Evolutionary conservation across 139 green algal genomes (phyloP), one percentile per base, ranked within the genome.

Genomic region (Chlamydomonas sphaeroides): DNA sequence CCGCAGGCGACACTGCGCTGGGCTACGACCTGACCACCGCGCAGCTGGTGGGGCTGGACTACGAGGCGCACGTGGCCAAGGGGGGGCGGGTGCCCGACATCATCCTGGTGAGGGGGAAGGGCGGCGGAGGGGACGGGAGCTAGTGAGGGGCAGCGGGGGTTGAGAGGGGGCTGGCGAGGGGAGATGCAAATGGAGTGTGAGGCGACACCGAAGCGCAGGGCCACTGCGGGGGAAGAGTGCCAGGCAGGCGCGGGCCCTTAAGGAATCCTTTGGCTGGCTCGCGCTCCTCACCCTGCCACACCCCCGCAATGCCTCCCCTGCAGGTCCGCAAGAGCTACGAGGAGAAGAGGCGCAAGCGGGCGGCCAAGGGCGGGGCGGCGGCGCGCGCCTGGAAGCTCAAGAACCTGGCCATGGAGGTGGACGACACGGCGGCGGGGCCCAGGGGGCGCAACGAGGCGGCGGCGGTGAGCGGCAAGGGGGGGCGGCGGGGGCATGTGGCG

Each of bases 291-390:
- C 30, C 17, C 30, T 14, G 11, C 41, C 42, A 15, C 41, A 3
- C 42, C 2, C 41, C 2, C 68, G 1, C 68, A 5, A n/a, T n/a
- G n/a, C 41, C 30, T 11, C 41, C 42, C 41, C 30, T 45, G 6
- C 65, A 83, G 76, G 76, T 97, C 65, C 87, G 91, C 39, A 99
- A 98, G 92, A 93, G 83, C 69, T 99, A 98, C 83, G 94, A 97
- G 86, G 95, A 98, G 86, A 93, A 93, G 87, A 86, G 97, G 42
- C 78, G 83, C 67, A 86, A 86, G 89, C 82, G 68, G 79, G 77
- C 79, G 89, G 49, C 73, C 81, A 59, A 84, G 85, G 67, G 93
- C 88, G 57, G 78, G 79, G 53, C 41, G 79, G 48, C 67, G 49
- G 72, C 70, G 56, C 90, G 95, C 15, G 10, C 69, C 7, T 98